Conservation (phyloP, 768 basidiomycete species). For the Psilocybe azurescens region DNA sequence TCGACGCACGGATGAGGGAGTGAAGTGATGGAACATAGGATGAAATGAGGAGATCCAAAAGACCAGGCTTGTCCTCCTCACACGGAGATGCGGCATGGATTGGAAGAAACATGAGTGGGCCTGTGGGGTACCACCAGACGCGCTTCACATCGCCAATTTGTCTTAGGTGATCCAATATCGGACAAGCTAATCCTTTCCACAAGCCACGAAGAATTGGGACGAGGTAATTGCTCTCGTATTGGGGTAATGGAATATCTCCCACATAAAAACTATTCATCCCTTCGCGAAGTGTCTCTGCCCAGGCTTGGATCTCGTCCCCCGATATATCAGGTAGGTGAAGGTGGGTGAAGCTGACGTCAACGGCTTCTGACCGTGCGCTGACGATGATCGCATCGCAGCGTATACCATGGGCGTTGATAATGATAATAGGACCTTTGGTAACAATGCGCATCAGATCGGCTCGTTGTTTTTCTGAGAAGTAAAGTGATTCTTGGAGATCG, state of each 20-base stretch:
- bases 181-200: not conserved
- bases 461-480: not conserved
- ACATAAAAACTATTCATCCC: not conserved
- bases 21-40: constrained; percentile 10
- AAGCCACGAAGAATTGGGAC: not conserved
- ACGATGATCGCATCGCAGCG: not conserved
- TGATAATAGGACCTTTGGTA: not conserved
- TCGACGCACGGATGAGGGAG: constrained; percentile 5
- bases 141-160: not conserved
- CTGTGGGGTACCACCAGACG: constrained; percentile 8
- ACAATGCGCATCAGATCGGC: not conserved
- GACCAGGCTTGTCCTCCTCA: constrained; percentile 1
- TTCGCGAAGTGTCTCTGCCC: not conserved
- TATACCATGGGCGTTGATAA: not conserved
- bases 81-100: constrained; percentile 11
- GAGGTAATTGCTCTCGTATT: not conserved
- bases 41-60: not conserved
- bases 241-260: too few species aligned
- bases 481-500: not conserved
- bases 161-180: not conserved
- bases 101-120: constrained; percentile 1
- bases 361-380: not conserved
- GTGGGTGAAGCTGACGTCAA: not conserved
- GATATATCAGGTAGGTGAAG: not conserved
- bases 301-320: not conserved